Conservation (phyloP, 176 grass and related monocot genomes). For the Zoysia japonica region DNA sequence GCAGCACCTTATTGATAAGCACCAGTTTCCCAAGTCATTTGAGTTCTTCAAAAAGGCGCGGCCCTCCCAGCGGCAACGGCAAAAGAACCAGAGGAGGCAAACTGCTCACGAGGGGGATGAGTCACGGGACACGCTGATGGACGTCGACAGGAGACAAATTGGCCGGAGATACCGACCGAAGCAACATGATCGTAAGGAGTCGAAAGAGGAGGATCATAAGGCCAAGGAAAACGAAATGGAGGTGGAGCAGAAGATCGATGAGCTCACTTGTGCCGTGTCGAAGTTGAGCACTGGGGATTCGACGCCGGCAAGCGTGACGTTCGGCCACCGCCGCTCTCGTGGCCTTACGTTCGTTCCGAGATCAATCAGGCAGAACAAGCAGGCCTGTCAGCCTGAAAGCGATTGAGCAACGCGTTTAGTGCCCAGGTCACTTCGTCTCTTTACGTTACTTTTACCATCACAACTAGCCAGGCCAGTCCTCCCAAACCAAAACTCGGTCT, state of each 20-base stretch:
- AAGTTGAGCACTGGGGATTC: constrained; percentile 62
- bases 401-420: too few species aligned
- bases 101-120: constrained; percentile 40
- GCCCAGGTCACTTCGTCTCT: too few species aligned
- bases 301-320: constrained; percentile 53
- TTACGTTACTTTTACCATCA: too few species aligned
- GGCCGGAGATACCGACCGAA: constrained; percentile 42
- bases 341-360: constrained; percentile 77
- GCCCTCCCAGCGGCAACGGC: constrained; percentile 65
- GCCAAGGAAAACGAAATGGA: constrained; percentile 59
- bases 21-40: constrained; percentile 79
- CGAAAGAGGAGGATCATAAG: background rate
- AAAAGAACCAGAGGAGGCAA: constrained; percentile 60
- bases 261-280: constrained; percentile 63
- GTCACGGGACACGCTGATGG: constrained; percentile 48
- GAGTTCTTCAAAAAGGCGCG: constrained; percentile 85
- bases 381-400: constrained; percentile 45
- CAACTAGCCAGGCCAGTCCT: too few species aligned
- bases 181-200: constrained; percentile 25
- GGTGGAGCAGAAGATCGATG: constrained; percentile 63
- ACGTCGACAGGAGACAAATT: constrained; percentile 50
- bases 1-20: constrained; percentile 86
- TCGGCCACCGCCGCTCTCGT: constrained; percentile 61
- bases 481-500: too few species aligned
- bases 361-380: constrained; percentile 66